phyloP scores from a whole-genome alignment of 176 grass and related monocot genomes.

The Chrysopogon serrulatus region DNA sequence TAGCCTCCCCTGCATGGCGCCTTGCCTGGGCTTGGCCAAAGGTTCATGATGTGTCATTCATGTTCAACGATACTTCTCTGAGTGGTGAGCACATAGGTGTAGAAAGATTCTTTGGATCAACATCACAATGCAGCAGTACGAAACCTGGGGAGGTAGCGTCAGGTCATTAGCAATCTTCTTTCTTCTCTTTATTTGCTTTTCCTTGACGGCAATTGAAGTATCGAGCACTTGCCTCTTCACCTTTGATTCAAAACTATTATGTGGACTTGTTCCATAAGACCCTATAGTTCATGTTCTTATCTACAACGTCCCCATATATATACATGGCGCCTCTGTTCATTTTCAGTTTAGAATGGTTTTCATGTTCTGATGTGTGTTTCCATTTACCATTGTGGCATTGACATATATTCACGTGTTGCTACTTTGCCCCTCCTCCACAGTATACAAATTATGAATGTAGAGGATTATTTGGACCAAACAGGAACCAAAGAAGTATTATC shows the following conservation, averaged over 20 bases:
- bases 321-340: neutral
- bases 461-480: neutral
- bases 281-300: neutral
- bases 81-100: slow-evolving; percentile 55
- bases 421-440: neutral
- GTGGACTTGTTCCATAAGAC: slow-evolving; percentile 1
- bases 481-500: slow-evolving; percentile 10
- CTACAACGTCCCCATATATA: neutral
- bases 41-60: slow-evolving; percentile 45
- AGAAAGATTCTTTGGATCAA: slow-evolving; percentile 63
- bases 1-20: slow-evolving; percentile 83
- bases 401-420: slow-evolving; percentile 20
- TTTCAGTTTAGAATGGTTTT: neutral
- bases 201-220: slow-evolving; percentile 30
- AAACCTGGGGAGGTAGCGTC: slow-evolving; percentile 56
- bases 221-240: slow-evolving; percentile 24
- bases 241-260: slow-evolving; percentile 9
- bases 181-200: slow-evolving; percentile 31
- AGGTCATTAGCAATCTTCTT: slow-evolving; percentile 37
- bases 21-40: slow-evolving; percentile 44
- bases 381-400: neutral
- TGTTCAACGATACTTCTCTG: slow-evolving; percentile 46
- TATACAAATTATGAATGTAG: slow-evolving; percentile 15
- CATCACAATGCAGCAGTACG: slow-evolving; percentile 44
- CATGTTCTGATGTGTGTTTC: neutral